A percentile compares a stretch with the other conserved stretches of the same genome.
Conservation (phyloP, 306 rosid genomes). For the Prunus fruticosa region DNA sequence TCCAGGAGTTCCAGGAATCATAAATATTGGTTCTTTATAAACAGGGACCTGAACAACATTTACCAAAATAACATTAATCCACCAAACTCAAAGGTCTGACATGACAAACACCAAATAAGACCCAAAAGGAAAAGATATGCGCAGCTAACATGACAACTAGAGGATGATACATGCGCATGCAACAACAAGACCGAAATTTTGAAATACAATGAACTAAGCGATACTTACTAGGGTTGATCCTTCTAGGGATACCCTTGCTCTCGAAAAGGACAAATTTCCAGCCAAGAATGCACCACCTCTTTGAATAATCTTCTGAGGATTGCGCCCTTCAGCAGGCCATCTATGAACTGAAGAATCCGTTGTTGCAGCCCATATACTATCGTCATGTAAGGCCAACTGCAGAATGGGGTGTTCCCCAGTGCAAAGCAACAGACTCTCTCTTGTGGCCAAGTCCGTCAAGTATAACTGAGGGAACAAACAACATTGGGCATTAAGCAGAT, state of each 20-base stretch:
- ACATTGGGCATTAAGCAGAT: constrained; percentile 44
- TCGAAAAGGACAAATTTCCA: constrained; percentile 91
- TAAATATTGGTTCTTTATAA: constrained; percentile 73
- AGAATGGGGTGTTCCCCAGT: constrained; percentile 86
- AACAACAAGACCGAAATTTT: not conserved
- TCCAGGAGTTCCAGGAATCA: constrained; percentile 84
- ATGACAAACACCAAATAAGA: constrained; percentile 13
- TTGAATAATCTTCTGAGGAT: constrained; percentile 83
- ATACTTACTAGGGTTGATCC: constrained; percentile 86
- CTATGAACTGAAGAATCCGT: constrained; percentile 85
- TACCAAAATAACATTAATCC: constrained; percentile 20
- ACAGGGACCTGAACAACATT: constrained; percentile 68
- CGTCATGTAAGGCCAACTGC: constrained; percentile 77
- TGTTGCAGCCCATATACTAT: constrained; percentile 87
- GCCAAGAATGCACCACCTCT: constrained; percentile 90
- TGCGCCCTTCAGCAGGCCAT: constrained; percentile 87
- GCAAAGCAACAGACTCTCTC: constrained; percentile 94
- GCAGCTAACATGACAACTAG: not conserved
- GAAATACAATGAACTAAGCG: constrained; percentile 10
- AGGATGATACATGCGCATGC: not conserved
- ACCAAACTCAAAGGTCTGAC: constrained; percentile 17
- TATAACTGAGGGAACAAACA: constrained; percentile 68
- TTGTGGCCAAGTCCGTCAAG: constrained; percentile 96
- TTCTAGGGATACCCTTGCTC: constrained; percentile 94
- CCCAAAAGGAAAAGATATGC: not conserved